Percentiles rank a stretch among this genome's conserved stretches.
Evolutionary conservation across 2,329 filamentous ascomycete species (phyloP).

Genomic region (Diaporthe vaccinii): DNA sequence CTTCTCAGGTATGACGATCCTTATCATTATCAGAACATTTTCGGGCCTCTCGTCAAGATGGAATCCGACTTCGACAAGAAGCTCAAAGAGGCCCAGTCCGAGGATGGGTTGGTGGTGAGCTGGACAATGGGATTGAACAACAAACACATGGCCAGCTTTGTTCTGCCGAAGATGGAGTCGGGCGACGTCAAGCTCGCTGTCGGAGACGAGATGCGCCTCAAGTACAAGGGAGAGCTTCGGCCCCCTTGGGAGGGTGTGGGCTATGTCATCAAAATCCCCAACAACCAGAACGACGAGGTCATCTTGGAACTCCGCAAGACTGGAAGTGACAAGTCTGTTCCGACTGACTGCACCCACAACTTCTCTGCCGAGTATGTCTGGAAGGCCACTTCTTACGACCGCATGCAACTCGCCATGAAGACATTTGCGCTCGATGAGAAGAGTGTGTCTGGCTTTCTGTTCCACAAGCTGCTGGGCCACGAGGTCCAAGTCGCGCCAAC

Average conservation of each 20-base stretch:
- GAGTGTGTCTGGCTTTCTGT: conserved; percentile 98
- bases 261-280: conserved; percentile 99
- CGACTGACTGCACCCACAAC: conserved; percentile 96
- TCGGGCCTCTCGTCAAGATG: conserved; percentile 97
- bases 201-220: conserved; percentile 97
- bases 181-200: conserved; percentile 98
- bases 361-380: conserved; percentile 99
- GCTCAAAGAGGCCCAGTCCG: conserved; percentile 96
- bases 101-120: conserved; percentile 92
- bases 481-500: conserved; percentile 95
- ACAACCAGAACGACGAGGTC: conserved; percentile 98
- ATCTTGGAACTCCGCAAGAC: conserved; percentile 94
- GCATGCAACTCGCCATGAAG: conserved; percentile 99
- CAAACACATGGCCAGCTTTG: conserved; percentile 95
- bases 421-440: conserved; percentile 98
- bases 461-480: conserved; percentile 95
- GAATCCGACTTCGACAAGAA: conserved; percentile 99
- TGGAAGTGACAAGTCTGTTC: conserved; percentile 95
- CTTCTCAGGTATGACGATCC: conserved; percentile 95
- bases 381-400: conserved; percentile 99
- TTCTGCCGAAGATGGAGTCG: conserved; percentile 95
- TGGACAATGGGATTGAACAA: conserved; percentile 98
- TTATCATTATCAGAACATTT: conserved; percentile 99
- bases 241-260: conserved; percentile 97
- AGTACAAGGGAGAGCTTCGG: conserved; percentile 94